These are phyloP conservation scores for Salix dunnii DNA, from an alignment of 345 rosid species.

Conservation along the genomic window DNA sequence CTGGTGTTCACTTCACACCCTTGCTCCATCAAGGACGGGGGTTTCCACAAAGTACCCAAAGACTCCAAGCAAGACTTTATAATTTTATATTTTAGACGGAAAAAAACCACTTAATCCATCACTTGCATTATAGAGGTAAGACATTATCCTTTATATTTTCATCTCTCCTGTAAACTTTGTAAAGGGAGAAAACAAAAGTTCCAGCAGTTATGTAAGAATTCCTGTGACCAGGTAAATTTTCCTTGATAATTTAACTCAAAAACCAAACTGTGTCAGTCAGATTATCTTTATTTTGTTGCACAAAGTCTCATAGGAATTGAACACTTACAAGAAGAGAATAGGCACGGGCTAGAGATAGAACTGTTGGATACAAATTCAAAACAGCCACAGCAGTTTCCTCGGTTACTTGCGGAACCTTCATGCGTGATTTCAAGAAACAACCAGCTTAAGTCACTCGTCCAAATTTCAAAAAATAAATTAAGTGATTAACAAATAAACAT, in stretches of 20 bases:
- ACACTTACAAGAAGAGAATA: constrained; percentile 78
- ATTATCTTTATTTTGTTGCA: background rate
- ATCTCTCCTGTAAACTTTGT: too few relatives aligned
- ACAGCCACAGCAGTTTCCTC: constrained; percentile 74
- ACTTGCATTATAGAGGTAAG: too few relatives aligned
- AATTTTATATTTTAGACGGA: too few relatives aligned
- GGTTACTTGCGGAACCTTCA: constrained; percentile 82
- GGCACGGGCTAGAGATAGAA: constrained; percentile 72
- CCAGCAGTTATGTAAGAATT: too few relatives aligned
- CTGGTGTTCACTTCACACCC: too few relatives aligned
- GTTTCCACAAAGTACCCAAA: too few relatives aligned
- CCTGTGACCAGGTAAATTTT: background rate
- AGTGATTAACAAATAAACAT: background rate
- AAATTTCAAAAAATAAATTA: background rate
- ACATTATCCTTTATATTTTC: too few relatives aligned
- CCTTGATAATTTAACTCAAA: background rate
- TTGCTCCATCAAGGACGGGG: too few relatives aligned
- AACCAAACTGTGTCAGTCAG: background rate
- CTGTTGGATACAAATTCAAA: constrained; percentile 75
- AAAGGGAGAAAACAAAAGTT: too few relatives aligned
- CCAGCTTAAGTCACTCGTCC: background rate
- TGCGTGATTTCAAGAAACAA: constrained; percentile 5
- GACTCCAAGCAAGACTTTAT: too few relatives aligned
- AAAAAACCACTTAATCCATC: too few relatives aligned
- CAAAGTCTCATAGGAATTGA: background rate